phyloP scores from a whole-genome alignment of 2,329 filamentous ascomycete genomes.

The Talaromyces sp. region DNA sequence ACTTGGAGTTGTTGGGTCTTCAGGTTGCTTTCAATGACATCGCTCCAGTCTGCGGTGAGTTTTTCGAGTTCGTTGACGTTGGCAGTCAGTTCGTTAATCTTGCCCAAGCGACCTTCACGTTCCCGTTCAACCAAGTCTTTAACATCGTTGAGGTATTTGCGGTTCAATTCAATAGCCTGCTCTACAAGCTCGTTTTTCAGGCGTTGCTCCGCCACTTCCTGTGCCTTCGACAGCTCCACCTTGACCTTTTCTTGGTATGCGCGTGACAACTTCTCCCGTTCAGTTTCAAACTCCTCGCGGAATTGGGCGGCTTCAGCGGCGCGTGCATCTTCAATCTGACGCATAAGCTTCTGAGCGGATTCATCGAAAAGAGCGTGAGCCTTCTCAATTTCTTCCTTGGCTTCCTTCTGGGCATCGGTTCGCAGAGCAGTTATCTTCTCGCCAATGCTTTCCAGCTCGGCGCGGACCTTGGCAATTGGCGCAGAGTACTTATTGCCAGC shows the following conservation, averaged over 20 bases:
- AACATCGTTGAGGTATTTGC: conserved; percentile 73
- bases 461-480: conserved; percentile 80
- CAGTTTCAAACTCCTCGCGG: conserved; percentile 81
- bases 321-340: conserved; percentile 80
- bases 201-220: conserved; percentile 75
- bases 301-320: conserved; percentile 72
- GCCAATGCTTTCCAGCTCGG: conserved; percentile 71
- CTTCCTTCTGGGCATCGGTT: conserved; percentile 61
- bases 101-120: conserved; percentile 78
- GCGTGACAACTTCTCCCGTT: conserved; percentile 72
- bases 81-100: conserved; percentile 71
- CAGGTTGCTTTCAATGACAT: conserved; percentile 82
- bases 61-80: conserved; percentile 79
- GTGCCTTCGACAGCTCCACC: conserved; percentile 71
- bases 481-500: conserved; percentile 70
- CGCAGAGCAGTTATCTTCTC: conserved; percentile 72
- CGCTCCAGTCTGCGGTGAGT: conserved; percentile 83
- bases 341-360: conserved; percentile 80
- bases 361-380: conserved; percentile 75
- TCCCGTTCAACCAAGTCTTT: conserved; percentile 80
- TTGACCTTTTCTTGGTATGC: conserved; percentile 76
- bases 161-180: conserved; percentile 84
- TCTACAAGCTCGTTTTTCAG: conserved; percentile 81
- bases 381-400: conserved; percentile 67
- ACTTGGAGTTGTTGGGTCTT: conserved; percentile 95